Conservation (phyloP, 495 filamentous ascomycete genomes). For the Penicillium angulare region DNA sequence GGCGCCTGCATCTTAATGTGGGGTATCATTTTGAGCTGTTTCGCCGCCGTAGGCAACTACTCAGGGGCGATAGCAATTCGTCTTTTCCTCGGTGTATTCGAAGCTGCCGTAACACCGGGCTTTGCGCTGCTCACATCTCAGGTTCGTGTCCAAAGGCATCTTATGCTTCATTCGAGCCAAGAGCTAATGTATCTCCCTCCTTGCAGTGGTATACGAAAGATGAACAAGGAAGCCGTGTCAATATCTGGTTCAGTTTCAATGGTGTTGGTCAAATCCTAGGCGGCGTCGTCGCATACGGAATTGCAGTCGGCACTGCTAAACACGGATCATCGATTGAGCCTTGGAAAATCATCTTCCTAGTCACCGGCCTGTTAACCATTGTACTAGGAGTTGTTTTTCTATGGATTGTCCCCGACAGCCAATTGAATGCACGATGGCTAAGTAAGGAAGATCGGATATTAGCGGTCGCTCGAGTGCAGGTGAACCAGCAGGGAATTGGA, state of each 20-base stretch:
- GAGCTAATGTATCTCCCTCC: background rate
- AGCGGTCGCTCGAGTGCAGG: slow-evolving; percentile 58
- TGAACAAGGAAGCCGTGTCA: slow-evolving; percentile 57
- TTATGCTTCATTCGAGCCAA: background rate
- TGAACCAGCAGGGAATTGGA: slow-evolving; percentile 67
- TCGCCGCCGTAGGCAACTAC: slow-evolving; percentile 50
- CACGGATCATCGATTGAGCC: slow-evolving; percentile 55
- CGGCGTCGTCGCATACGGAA: slow-evolving; percentile 62
- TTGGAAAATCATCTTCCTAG: slow-evolving; percentile 70
- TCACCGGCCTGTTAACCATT: slow-evolving; percentile 61
- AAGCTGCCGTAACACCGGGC: slow-evolving; percentile 61
- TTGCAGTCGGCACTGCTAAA: slow-evolving; percentile 54
- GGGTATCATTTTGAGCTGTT: slow-evolving; percentile 54
- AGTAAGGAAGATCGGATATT: slow-evolving; percentile 59
- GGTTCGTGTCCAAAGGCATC: slow-evolving; percentile 19
- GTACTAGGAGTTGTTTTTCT: slow-evolving; percentile 58
- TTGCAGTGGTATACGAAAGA: slow-evolving; percentile 58
- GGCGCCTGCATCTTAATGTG: slow-evolving; percentile 56
- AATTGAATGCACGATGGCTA: slow-evolving; percentile 66
- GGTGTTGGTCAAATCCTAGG: slow-evolving; percentile 61
- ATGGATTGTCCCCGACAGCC: slow-evolving; percentile 66
- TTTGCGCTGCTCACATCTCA: slow-evolving; percentile 62
- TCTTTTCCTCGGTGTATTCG: slow-evolving; percentile 59
- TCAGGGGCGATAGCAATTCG: slow-evolving; percentile 55
- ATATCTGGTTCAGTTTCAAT: slow-evolving; percentile 65